Evolutionary conservation across 225 moss, liverwort and hornwort genomes (phyloP), one percentile per base, ranked within the genome.

Genomic region (Polytrichum commune): DNA sequence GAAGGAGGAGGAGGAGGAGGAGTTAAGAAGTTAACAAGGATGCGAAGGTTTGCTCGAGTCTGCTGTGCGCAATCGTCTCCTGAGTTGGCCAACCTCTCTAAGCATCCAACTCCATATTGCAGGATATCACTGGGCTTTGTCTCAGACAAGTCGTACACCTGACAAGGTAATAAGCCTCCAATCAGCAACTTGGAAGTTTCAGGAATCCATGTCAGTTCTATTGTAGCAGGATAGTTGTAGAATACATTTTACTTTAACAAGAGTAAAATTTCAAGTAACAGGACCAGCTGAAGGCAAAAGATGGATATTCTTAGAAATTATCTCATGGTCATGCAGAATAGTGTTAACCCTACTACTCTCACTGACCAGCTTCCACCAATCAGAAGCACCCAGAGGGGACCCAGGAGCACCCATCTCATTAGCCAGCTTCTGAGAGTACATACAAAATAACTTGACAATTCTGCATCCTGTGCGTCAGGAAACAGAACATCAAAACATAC

Each of bases 111-210:
- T 69, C 90, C 97, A 79, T 90, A 76, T 35, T 77, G 78, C 76
- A 98, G 78, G 46, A 95, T 90, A 63, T 75, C 78, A 55, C 18
- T 65, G 5, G 97, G 93, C 76, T 82, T 84, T 60, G 79, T 76
- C 32, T 80, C 77, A 24, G 90, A 23, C 67, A 98, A 81, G 81
- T 98, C 95, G 54, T 79, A 98, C 33, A 95, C 95, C 97, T 98
- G 91, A 72, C 55, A 75, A 25, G 8, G 64, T n/a, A 29, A 33
- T 33, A 54, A 58, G 58, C 58, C 9, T 58, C 58, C 20, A 23
- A 1, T 58, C 6, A 58, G 20, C 58, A 58, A n/a, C 13, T 46
- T 13, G 16, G 13, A 46, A 13, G 46, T 46, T 46, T 46, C 13
- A 46, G 46, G 46, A 46, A 46, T 46, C 46, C 46, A 46, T 13